Conservation (phyloP, 768 basidiomycete genomes). For the Pulveroboletus sp. region DNA sequence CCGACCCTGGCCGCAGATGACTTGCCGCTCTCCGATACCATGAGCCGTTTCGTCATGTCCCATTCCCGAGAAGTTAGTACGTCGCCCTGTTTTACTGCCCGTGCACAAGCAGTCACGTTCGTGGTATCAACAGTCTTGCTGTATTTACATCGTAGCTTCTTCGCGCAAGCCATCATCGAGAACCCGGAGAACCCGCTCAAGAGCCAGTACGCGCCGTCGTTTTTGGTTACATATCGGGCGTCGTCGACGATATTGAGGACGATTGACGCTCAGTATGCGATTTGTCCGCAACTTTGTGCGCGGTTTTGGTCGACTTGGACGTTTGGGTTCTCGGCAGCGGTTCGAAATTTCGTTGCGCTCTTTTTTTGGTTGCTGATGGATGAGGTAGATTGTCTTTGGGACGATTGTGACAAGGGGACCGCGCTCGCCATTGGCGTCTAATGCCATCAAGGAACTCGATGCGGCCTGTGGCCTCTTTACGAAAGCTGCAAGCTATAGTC, state of each 20-base stretch:
- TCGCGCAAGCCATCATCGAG: conserved; percentile 70
- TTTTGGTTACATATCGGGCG: conserved; percentile 59
- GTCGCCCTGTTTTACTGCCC: conserved; percentile 7
- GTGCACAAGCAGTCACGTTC: conserved; percentile 2
- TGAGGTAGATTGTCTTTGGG: conserved; percentile 66
- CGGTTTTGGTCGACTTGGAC: conserved; percentile 67
- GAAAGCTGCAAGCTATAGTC: conserved; percentile 55
- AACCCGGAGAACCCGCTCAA: conserved; percentile 64
- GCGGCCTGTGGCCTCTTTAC: conserved; percentile 65
- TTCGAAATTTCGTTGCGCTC: conserved; percentile 22
- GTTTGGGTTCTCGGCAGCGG: conserved; percentile 53
- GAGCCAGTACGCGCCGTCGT: conserved; percentile 62
- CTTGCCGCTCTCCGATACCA: conserved; percentile 24
- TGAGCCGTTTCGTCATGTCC: conserved; percentile 39
- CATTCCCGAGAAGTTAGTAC: conserved; percentile 37
- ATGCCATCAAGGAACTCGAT: conserved; percentile 69
- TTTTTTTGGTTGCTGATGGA: neutral
- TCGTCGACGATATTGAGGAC: conserved; percentile 56
- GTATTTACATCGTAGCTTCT: conserved; percentile 66
- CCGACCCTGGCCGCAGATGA: conserved; percentile 14
- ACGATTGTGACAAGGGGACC: conserved; percentile 77
- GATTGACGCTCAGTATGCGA: conserved; percentile 45
- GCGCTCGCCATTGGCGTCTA: conserved; percentile 59
- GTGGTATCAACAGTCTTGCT: conserved; percentile 43
- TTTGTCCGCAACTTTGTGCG: conserved; percentile 45